phyloP scores from a whole-genome alignment of 257 asterid genomes.

The Capsicum baccatum region DNA sequence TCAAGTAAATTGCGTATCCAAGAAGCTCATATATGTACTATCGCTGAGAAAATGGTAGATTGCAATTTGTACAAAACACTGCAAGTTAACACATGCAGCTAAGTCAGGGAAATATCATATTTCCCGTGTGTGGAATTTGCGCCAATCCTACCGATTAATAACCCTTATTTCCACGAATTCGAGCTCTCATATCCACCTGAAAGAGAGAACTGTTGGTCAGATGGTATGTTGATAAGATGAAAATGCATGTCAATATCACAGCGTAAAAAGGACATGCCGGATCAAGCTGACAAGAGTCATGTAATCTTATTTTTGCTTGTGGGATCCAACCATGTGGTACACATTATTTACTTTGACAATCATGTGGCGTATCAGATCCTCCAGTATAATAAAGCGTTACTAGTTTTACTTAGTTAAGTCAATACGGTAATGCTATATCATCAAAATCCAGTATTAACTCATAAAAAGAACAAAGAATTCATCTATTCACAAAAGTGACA shows the following conservation, averaged over 20 bases:
- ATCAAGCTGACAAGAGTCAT: background rate
- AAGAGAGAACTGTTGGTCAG: conserved; percentile 27
- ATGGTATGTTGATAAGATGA: background rate
- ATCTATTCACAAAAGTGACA: background rate
- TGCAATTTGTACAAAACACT: conserved; percentile 26
- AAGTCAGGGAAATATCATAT: background rate
- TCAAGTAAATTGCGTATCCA: background rate
- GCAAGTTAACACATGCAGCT: conserved; percentile 29
- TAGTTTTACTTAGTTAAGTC: background rate
- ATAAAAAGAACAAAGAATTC: background rate
- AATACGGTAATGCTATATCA: background rate
- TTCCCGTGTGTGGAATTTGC: background rate
- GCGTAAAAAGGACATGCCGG: background rate
- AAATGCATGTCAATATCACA: conserved; percentile 17
- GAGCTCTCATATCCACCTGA: conserved; percentile 97
- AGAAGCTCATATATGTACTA: background rate
- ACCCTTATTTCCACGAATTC: conserved; percentile 96
- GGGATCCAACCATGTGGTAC: background rate
- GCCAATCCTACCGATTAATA: conserved; percentile 45
- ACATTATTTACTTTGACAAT: background rate
- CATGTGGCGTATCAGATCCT: background rate
- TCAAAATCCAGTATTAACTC: background rate
- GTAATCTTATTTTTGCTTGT: background rate
- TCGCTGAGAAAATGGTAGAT: background rate
- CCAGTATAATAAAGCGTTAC: background rate